phyloP scores from a whole-genome alignment of 805 yeast genomes.

The Wickerhamiella siamensis region DNA sequence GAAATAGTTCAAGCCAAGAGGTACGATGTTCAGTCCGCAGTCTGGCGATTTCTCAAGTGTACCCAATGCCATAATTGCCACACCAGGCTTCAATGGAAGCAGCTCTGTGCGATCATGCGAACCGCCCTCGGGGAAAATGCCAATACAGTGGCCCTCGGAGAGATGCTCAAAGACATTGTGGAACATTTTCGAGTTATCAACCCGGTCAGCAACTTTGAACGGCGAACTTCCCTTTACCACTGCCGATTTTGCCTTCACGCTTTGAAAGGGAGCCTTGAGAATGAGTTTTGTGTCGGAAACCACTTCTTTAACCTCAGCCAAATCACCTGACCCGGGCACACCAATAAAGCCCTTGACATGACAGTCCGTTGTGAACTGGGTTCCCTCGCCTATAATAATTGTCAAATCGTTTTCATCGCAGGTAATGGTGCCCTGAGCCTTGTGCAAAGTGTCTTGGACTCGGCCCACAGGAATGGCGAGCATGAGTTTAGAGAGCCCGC shows the following conservation, averaged over 20 bases:
- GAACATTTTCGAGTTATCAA: constrained; percentile 77
- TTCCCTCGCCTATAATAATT: constrained; percentile 47
- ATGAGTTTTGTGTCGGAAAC: constrained; percentile 54
- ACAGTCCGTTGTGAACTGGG: constrained; percentile 54
- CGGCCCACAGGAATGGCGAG: constrained; percentile 82
- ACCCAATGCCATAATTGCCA: constrained; percentile 95
- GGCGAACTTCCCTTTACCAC: constrained; percentile 37
- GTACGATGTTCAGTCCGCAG: constrained; percentile 73
- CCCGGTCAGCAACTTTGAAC: constrained; percentile 64
- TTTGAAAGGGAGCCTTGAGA: constrained; percentile 31
- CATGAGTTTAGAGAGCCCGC: constrained; percentile 59
- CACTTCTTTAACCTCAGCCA: constrained; percentile 52
- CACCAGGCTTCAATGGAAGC: constrained; percentile 91
- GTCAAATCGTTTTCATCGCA: constrained; percentile 41
- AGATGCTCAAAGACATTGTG: constrained; percentile 73
- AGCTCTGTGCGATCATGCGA: constrained; percentile 90
- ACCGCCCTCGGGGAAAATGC: constrained; percentile 97
- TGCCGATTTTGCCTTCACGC: constrained; percentile 7
- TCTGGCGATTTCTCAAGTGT: constrained; percentile 69
- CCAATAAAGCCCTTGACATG: constrained; percentile 13
- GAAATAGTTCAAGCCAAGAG: constrained; percentile 95
- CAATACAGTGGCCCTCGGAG: constrained; percentile 65
- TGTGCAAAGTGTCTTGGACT: constrained; percentile 69
- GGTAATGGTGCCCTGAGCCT: constrained; percentile 54
- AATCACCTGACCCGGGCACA: constrained; percentile 65